Evolutionary conservation across 345 rosid genomes (phyloP).

Genomic region (Salix suchowensis): DNA sequence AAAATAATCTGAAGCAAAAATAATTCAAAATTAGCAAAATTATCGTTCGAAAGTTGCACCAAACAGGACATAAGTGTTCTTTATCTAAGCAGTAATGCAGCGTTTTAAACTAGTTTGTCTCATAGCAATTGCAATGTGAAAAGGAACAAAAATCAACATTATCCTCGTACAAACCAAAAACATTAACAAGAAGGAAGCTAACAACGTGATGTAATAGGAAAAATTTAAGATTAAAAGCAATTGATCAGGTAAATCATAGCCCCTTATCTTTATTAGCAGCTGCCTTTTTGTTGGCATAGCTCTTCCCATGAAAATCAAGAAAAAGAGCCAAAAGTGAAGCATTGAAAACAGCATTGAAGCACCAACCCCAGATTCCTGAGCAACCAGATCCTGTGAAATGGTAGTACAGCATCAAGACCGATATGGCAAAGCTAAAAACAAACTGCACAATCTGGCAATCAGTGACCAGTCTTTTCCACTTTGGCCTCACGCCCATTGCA

Average conservation of each 20-base stretch:
- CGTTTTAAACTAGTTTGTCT: too few relatives aligned
- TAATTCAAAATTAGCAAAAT: too few relatives aligned
- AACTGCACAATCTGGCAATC: conserved; percentile 63
- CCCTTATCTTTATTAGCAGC: not conserved
- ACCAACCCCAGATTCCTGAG: conserved; percentile 54
- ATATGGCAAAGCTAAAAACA: conserved; percentile 36
- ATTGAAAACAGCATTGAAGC: conserved; percentile 49
- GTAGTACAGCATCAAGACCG: conserved; percentile 34
- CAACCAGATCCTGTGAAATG: conserved; percentile 51
- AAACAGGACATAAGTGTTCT: too few relatives aligned
- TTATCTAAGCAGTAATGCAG: too few relatives aligned
- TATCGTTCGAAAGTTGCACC: too few relatives aligned
- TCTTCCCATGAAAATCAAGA: conserved; percentile 45
- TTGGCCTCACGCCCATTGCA: conserved; percentile 46
- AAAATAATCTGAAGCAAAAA: too few relatives aligned
- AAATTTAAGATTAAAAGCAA: too few relatives aligned
- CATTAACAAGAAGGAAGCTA: too few relatives aligned
- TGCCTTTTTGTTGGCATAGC: conserved; percentile 22
- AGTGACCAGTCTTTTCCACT: conserved; percentile 64
- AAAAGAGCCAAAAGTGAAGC: conserved; percentile 49
- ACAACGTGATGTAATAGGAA: too few relatives aligned
- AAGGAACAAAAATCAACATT: too few relatives aligned
- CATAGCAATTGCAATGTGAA: too few relatives aligned
- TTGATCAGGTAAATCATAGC: not conserved
- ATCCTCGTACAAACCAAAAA: too few relatives aligned